Evolutionary conservation across 2,329 filamentous ascomycete genomes (phyloP).

Genomic region (Aspergillus vadensis): DNA sequence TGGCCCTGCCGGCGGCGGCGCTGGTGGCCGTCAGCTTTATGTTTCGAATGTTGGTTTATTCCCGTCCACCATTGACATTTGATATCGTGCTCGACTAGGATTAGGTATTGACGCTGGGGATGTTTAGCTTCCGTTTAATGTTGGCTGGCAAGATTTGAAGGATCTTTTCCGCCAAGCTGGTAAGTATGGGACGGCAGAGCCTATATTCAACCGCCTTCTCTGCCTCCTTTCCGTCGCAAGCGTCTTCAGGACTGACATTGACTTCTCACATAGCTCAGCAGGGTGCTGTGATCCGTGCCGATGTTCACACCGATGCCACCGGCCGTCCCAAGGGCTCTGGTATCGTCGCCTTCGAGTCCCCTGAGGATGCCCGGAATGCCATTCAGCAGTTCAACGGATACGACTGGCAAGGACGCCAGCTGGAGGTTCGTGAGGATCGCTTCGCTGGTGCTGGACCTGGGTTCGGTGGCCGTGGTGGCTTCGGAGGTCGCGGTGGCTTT

Average conservation of each 20-base stretch:
- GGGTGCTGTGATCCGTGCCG: constrained; percentile 86
- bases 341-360: constrained; percentile 93
- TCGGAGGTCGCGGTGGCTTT: constrained; percentile 42
- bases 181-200: constrained; percentile 55
- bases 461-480: constrained; percentile 47
- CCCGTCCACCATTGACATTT: constrained; percentile 16
- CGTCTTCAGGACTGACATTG: constrained; percentile 32
- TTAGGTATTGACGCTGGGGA: constrained; percentile 40
- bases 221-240: constrained; percentile 5
- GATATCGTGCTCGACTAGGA: constrained; percentile 20
- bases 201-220: constrained; percentile 11
- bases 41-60: constrained; percentile 89
- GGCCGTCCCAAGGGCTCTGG: constrained; percentile 95
- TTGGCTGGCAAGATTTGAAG: constrained; percentile 98
- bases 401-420: constrained; percentile 91
- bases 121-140: constrained; percentile 86
- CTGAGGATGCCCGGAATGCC: constrained; percentile 91
- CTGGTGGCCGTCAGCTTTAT: constrained; percentile 86
- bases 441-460: constrained; percentile 68
- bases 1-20: constrained; percentile 44
- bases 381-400: constrained; percentile 98
- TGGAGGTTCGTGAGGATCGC: constrained; percentile 95
- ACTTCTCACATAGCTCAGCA: constrained; percentile 46
- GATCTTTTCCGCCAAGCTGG: constrained; percentile 97
- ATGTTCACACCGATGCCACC: constrained; percentile 89